These are phyloP conservation scores for Paraphaeosphaeria minitans DNA, from an alignment of 2,329 filamentous ascomycete species.

Conservation along the genomic window DNA sequence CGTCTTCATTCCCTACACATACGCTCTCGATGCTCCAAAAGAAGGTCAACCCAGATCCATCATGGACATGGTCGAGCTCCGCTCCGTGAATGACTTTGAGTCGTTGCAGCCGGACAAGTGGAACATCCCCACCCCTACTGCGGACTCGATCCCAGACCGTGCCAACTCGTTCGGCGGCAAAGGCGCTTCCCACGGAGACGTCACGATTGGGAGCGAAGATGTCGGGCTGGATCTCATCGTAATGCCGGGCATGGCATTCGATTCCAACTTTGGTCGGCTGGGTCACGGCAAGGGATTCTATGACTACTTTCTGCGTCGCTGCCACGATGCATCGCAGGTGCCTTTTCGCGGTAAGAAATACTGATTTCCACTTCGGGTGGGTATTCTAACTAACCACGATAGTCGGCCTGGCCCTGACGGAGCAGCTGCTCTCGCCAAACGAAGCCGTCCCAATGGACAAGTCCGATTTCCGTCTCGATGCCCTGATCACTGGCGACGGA, in stretches of 20 bases:
- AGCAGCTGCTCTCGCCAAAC: conserved; percentile 75
- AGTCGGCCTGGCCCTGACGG: conserved; percentile 82
- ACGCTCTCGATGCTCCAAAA: conserved; percentile 57
- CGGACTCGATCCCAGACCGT: conserved; percentile 67
- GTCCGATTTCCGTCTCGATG: conserved; percentile 81
- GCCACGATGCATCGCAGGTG: conserved; percentile 60
- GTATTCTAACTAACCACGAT: conserved; percentile 45
- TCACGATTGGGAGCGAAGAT: conserved; percentile 22
- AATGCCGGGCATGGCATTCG: conserved; percentile 92
- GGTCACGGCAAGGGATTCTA: conserved; percentile 98
- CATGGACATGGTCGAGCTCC: conserved; percentile 94
- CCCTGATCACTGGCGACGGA: conserved; percentile 75
- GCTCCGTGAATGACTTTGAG: conserved; percentile 76
- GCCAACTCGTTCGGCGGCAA: conserved; percentile 74
- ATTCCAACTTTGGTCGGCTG: conserved; percentile 73
- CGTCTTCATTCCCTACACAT: conserved; percentile 90
- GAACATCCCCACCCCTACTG: conserved; percentile 88
- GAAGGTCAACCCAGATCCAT: conserved; percentile 63
- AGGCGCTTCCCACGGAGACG: conserved; percentile 52
- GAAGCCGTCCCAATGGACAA: conserved; percentile 74
- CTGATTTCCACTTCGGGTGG: conserved; percentile 30
- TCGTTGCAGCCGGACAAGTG: conserved; percentile 78
- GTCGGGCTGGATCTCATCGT: conserved; percentile 79
- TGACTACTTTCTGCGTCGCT: conserved; percentile 86
- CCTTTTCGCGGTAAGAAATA: conserved; percentile 63